A percentile compares a stretch with the other conserved stretches of the same genome.
Conservation (phyloP, 2,329 filamentous ascomycete genomes). For the Xylariaceae sp. region DNA sequence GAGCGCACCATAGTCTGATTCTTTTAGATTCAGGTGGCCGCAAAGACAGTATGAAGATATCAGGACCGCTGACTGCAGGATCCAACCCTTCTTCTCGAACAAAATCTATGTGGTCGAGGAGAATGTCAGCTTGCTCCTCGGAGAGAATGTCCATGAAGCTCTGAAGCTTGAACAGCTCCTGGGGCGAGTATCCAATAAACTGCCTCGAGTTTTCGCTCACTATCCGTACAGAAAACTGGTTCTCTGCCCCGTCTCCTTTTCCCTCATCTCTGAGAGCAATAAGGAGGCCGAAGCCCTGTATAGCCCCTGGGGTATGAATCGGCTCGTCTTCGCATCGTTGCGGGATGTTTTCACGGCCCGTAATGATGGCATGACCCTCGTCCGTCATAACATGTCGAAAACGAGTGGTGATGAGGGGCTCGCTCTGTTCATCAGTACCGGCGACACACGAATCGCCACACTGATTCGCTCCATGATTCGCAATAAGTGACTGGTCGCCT, state of each 20-base stretch:
- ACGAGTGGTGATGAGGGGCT: slow-evolving; percentile 59
- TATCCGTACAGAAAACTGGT: slow-evolving; percentile 63
- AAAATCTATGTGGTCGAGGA: slow-evolving; percentile 83
- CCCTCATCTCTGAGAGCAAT: slow-evolving; percentile 66
- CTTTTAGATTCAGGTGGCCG: slow-evolving; percentile 50
- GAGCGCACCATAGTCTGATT: slow-evolving; percentile 79
- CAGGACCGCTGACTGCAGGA: slow-evolving; percentile 68
- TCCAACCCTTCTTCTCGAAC: slow-evolving; percentile 78
- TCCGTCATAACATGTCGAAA: slow-evolving; percentile 75
- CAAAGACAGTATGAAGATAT: slow-evolving; percentile 77
- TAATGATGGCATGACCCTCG: slow-evolving; percentile 76
- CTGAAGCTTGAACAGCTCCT: slow-evolving; percentile 65
- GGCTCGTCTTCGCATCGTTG: slow-evolving; percentile 88
- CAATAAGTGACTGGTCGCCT: slow-evolving; percentile 13
- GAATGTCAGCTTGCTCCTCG: slow-evolving; percentile 76
- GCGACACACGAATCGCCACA: slow-evolving; percentile 8
- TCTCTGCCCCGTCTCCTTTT: slow-evolving; percentile 39
- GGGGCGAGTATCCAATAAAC: slow-evolving; percentile 72
- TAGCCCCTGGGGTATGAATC: slow-evolving; percentile 77
- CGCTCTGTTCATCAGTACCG: slow-evolving; percentile 24
- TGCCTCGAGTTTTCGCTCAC: slow-evolving; percentile 75
- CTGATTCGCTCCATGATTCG: slow-evolving; percentile 4
- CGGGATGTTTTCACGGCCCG: slow-evolving; percentile 66
- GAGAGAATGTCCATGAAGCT: slow-evolving; percentile 80
- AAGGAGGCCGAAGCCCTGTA: slow-evolving; percentile 75